phyloP scores from a whole-genome alignment of 2,329 filamentous ascomycete species.

The Aspergillus viridinutans region DNA sequence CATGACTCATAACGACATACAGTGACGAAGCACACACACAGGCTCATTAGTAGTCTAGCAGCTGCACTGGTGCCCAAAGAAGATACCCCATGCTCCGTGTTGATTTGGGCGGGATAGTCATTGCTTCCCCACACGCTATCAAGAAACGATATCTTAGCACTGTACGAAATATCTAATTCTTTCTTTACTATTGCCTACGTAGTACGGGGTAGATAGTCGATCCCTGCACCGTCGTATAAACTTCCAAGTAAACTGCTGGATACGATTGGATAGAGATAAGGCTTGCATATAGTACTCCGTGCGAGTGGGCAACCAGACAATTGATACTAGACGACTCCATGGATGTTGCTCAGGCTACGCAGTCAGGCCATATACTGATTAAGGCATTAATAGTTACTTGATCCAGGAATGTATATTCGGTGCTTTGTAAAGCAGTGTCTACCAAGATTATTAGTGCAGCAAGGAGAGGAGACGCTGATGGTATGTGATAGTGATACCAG shows the following conservation, averaged over 20 bases:
- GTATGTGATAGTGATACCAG: neutral
- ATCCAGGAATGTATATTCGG: too few species aligned
- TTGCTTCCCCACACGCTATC: neutral
- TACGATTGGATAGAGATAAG: slow-evolving; percentile 9
- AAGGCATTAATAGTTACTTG: neutral
- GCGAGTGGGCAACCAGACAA: too few species aligned
- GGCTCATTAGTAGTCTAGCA: neutral
- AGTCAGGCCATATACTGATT: neutral
- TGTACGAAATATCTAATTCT: neutral
- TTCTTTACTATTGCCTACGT: neutral
- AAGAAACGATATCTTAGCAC: neutral
- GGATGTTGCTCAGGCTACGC: too few species aligned
- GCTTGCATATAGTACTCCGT: neutral
- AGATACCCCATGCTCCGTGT: neutral
- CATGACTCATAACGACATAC: neutral
- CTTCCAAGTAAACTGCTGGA: neutral
- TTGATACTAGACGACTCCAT: too few species aligned
- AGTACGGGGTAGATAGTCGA: slow-evolving; percentile 1
- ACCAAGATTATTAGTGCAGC: too few species aligned
- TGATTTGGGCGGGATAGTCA: neutral
- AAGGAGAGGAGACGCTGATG: neutral
- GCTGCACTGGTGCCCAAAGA: neutral
- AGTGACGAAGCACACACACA: neutral
- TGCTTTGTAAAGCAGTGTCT: neutral
- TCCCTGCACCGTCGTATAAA: neutral